These are phyloP conservation scores for Thalassiosira livingstoniorum DNA, from an alignment of 352 stramenopile genomes.

Conservation along the genomic window DNA sequence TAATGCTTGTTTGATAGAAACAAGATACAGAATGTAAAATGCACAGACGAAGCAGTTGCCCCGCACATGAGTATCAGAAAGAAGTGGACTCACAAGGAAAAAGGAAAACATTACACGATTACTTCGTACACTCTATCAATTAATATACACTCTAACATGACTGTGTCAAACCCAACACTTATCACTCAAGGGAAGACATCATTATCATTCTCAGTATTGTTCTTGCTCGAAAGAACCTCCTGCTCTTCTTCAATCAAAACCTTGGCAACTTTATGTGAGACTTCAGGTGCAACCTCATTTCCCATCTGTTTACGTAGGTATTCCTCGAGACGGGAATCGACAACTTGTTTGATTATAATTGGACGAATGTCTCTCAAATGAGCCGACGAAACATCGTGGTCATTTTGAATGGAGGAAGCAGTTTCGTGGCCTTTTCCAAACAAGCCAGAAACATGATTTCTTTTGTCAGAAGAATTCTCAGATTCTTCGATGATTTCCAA, in stretches of 20 bases:
- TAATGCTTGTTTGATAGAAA: no score
- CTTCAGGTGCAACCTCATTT: neutral
- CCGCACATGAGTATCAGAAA: no score
- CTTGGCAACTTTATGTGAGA: neutral
- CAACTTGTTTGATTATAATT: slow-evolving; percentile 30
- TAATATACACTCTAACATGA: no score
- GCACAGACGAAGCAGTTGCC: no score
- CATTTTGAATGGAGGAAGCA: neutral
- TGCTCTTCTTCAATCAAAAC: slow-evolving; percentile 36
- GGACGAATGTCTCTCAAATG: slow-evolving; percentile 1
- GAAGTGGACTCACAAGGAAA: no score
- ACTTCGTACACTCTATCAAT: no score
- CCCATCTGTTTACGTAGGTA: slow-evolving; percentile 31
- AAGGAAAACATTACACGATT: no score
- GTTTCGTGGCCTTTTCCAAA: slow-evolving; percentile 3
- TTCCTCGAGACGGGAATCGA: slow-evolving; percentile 27
- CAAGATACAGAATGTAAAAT: no score
- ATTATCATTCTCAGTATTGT: neutral
- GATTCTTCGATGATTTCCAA: slow-evolving; percentile 25
- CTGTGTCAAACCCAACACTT: no score
- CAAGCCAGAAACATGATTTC: slow-evolving; percentile 6
- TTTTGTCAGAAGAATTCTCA: neutral
- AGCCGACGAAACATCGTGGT: neutral
- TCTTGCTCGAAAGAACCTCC: slow-evolving; percentile 1
- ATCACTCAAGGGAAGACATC: no score